Evolutionary conservation across 208 protist species (phyloP).

Genomic region (Balamuthia mandrillaris): DNA sequence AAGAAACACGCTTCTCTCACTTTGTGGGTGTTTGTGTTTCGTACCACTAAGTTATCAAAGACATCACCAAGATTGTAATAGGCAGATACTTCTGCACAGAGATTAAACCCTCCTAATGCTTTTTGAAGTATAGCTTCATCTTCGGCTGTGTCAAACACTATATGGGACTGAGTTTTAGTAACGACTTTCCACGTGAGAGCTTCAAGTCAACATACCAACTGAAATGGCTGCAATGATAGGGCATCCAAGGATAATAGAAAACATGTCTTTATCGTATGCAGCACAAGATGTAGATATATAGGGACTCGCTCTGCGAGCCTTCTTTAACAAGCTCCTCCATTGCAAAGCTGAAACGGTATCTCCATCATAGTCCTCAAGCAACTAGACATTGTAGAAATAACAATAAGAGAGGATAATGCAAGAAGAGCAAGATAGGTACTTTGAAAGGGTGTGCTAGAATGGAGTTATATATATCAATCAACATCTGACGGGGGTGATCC

Average conservation of each 20-base stretch:
- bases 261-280: neutral
- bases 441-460: constrained; percentile 32
- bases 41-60: constrained; percentile 70
- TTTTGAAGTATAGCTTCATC: constrained; percentile 52
- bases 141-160: constrained; percentile 68
- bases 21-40: neutral
- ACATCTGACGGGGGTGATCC: neutral
- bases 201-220: neutral
- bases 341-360: neutral
- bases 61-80: constrained; percentile 62
- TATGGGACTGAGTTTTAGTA: neutral
- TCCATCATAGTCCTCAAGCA: neutral
- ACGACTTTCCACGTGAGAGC: neutral
- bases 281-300: neutral
- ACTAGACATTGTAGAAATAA: neutral
- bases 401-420: neutral
- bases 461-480: constrained; percentile 29
- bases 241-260: constrained; percentile 45
- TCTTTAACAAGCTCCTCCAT: neutral
- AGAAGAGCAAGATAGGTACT: neutral
- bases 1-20: neutral
- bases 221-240: constrained; percentile 59
- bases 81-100: constrained; percentile 65
- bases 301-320: neutral
- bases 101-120: constrained; percentile 60